Evolutionary conservation across 441 rosid species (phyloP).

Genomic region (Jatropha podagrica): DNA sequence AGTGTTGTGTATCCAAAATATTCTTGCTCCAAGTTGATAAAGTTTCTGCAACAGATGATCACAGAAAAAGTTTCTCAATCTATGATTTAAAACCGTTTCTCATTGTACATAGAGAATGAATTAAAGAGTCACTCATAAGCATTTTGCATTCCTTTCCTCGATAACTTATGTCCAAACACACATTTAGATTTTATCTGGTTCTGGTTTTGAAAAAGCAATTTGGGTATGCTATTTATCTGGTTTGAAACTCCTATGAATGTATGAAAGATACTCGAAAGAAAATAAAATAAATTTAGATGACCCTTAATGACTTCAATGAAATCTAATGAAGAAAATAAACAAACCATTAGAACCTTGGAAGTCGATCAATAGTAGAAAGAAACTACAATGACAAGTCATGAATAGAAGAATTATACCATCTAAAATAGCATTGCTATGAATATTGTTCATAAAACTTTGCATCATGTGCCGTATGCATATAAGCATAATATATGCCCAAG

Average conservation of each 20-base stretch:
- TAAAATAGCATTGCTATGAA: neutral
- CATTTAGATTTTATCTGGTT: too few species aligned
- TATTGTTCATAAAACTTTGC: neutral
- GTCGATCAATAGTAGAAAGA: neutral
- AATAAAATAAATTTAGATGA: too few species aligned
- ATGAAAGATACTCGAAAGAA: too few species aligned
- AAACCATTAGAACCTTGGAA: neutral
- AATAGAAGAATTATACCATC: neutral
- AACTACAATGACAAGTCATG: neutral
- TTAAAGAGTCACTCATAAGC: too few species aligned
- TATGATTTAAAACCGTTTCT: neutral
- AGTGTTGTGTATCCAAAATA: conserved; percentile 27
- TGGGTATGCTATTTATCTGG: too few species aligned
- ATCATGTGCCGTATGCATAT: too few species aligned
- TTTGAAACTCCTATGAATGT: neutral
- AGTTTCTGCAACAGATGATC: conserved; percentile 9
- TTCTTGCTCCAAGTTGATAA: conserved; percentile 19
- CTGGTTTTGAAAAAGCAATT: too few species aligned
- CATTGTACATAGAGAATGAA: neutral
- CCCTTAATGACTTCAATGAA: too few species aligned
- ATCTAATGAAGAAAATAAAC: too few species aligned
- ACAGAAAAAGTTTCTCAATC: neutral
- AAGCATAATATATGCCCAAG: too few species aligned
- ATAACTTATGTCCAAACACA: too few species aligned
- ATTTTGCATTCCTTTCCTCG: too few species aligned